Percentiles rank a stretch among this genome's conserved stretches.
Evolutionary conservation across 257 asterid genomes (phyloP).

Genomic region (Forsythia viridissima): DNA sequence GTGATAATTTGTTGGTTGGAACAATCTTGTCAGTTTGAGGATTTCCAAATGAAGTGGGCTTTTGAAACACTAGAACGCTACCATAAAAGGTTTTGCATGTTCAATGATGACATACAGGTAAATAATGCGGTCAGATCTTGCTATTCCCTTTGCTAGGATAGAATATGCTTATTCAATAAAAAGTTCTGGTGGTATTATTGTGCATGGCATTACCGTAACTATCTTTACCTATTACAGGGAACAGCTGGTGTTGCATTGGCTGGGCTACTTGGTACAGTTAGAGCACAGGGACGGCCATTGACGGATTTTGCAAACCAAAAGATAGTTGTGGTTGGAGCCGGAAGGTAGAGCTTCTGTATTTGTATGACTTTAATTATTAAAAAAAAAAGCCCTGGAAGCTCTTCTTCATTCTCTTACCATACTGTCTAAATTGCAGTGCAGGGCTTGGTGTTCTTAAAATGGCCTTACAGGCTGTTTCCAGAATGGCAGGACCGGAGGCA

Average conservation of each 20-base stretch:
- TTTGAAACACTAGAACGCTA: constrained; percentile 95
- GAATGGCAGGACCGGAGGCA: constrained; percentile 78
- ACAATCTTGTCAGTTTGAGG: constrained; percentile 79
- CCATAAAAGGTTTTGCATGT: constrained; percentile 97
- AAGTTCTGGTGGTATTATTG: constrained; percentile 5
- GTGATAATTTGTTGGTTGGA: constrained; percentile 31
- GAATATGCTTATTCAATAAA: constrained; percentile 10
- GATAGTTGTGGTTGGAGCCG: constrained; percentile 98
- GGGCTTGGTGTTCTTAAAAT: constrained; percentile 99
- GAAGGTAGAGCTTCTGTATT: constrained; percentile 58
- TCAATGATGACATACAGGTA: constrained; percentile 99
- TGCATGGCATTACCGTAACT: constrained; percentile 28
- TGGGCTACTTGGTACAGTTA: constrained; percentile 92
- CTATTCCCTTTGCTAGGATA: constrained; percentile 17
- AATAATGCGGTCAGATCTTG: constrained; percentile 17
- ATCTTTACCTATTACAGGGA: constrained; percentile 57
- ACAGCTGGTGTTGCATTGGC: constrained; percentile 99
- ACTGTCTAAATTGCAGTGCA: constrained; percentile 70
- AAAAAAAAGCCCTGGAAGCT: constrained; percentile 17
- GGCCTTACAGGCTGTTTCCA: constrained; percentile 92
- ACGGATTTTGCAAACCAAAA: constrained; percentile 92
- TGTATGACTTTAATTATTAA: not conserved
- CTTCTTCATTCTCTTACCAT: constrained; percentile 29
- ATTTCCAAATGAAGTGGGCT: constrained; percentile 99
- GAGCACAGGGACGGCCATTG: constrained; percentile 94